Conservation (phyloP, 2,329 filamentous ascomycete genomes). For the Zasmidium citrigriseum region DNA sequence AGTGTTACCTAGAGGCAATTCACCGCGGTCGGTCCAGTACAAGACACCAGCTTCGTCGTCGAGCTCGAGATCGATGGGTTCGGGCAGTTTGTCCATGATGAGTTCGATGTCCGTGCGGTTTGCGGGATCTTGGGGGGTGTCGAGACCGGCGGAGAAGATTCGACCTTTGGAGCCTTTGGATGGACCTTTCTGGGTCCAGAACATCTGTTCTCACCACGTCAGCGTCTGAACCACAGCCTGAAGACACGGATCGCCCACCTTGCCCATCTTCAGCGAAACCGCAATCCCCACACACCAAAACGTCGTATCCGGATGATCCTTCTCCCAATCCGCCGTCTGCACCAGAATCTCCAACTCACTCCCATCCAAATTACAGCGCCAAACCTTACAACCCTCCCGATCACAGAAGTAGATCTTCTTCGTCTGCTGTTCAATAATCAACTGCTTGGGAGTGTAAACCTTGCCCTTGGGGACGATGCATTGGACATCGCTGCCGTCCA, state of each 20-base stretch:
- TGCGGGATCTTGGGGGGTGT: constrained; percentile 37
- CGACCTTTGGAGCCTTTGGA: constrained; percentile 54
- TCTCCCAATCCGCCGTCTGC: constrained; percentile 37
- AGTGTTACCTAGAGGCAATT: constrained; percentile 30
- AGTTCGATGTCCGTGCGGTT: constrained; percentile 45
- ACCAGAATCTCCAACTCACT: constrained; percentile 40
- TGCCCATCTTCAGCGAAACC: constrained; percentile 38
- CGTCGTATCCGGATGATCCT: constrained; percentile 20
- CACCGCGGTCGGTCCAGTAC: constrained; percentile 65
- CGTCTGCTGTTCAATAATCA: constrained; percentile 31
- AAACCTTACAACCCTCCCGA: constrained; percentile 43
- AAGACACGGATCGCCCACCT: too few relatives aligned
- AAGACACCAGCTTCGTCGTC: constrained; percentile 48
- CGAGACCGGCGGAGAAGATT: constrained; percentile 54
- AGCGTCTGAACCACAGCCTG: not conserved
- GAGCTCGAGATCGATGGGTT: constrained; percentile 60
- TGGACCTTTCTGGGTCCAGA: constrained; percentile 63
- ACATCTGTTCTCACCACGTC: constrained; percentile 41
- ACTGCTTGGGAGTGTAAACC: constrained; percentile 53
- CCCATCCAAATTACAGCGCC: constrained; percentile 40
- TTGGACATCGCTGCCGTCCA: constrained; percentile 51
- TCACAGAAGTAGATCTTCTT: constrained; percentile 45
- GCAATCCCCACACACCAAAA: constrained; percentile 53
- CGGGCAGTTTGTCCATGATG: constrained; percentile 48
- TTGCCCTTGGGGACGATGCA: constrained; percentile 46